Evolutionary conservation across 352 stramenopile genomes (phyloP), one percentile per base, ranked within the genome.

Genomic region (Elongisporangium senticosum): DNA sequence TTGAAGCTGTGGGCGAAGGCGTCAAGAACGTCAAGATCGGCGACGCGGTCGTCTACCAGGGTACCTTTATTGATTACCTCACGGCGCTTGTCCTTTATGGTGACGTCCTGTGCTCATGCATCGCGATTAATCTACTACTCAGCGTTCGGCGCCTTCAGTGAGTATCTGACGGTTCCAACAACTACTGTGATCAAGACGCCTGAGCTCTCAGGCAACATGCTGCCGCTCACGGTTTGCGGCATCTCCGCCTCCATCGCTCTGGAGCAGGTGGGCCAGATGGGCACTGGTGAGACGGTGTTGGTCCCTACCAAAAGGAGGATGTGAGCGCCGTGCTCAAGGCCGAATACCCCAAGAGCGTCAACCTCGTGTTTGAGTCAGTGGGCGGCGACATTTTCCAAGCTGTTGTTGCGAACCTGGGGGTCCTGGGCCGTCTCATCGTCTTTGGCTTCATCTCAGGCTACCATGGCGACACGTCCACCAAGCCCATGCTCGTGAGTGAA

Each of bases 271-370:
- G 79, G 68, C 22, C n/a, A 87, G 50, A 85, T 89, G 77, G 77
- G 66, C 28, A 65, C 72, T 24, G 67, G 69, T 4, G 77, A 87
- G 69, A 87, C 76, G 0, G 77, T 89, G 53, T 59, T 89, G 14
- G 76, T 89, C 55, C n/a, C 58, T 92, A 91, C 65, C 86, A 71
- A 15, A 79, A 89, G 63, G 68, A 82, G 39, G 56, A 68, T 28
- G 49, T 77, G 22, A 61, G 13, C 51, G 55, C 62, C 21, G 66
- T 72, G 67, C 59, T 77, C 3, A 77, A 75, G 67, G 61, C 47
- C 7, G 69, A 75, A 65, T 68, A 85, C 64, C 67, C 71, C 6
- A 61, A 71, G 20, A 62, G 65, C n/a, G 63, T 79, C 21, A 57
- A 79, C 21, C 58, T 79, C 24, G 71, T 71, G 13, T 80, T 74